phyloP scores from a whole-genome alignment of 2,329 filamentous ascomycete species.

The Fusarium sp. region DNA sequence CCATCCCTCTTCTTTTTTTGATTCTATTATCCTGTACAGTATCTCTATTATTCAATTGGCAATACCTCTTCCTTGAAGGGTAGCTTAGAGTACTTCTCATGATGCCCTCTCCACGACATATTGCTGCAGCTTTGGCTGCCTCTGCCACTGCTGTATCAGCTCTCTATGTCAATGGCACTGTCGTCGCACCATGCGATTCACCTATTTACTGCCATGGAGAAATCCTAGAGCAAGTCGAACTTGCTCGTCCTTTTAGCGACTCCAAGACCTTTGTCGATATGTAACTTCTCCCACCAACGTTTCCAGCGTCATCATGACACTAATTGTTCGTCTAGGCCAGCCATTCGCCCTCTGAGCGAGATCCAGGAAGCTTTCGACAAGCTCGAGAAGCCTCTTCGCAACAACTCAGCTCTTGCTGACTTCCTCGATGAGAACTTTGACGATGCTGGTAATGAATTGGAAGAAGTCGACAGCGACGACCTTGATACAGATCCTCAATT shows the following conservation, averaged over 20 bases:
- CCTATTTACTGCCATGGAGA: slow-evolving; percentile 75
- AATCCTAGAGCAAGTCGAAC: slow-evolving; percentile 69
- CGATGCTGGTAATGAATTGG: slow-evolving; percentile 71
- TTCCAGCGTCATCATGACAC: slow-evolving; percentile 19
- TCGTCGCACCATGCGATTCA: slow-evolving; percentile 73
- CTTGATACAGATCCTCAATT: slow-evolving; percentile 69
- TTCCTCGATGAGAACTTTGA: slow-evolving; percentile 74
- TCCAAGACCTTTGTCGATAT: slow-evolving; percentile 80
- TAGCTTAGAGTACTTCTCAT: neutral
- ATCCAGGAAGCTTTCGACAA: slow-evolving; percentile 70
- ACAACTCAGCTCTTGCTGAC: slow-evolving; percentile 69
- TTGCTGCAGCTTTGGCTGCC: slow-evolving; percentile 46
- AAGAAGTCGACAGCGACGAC: slow-evolving; percentile 61
- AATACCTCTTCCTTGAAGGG: neutral
- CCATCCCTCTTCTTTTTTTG: neutral
- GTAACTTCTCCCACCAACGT: slow-evolving; percentile 52
- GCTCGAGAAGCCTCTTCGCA: slow-evolving; percentile 69
- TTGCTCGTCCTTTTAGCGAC: slow-evolving; percentile 72
- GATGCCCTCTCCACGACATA: slow-evolving; percentile 45
- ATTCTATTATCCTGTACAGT: neutral
- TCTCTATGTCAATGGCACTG: slow-evolving; percentile 69
- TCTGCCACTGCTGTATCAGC: slow-evolving; percentile 52
- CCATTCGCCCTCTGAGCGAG: slow-evolving; percentile 66
- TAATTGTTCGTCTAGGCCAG: slow-evolving; percentile 59
- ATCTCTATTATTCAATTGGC: slow-evolving; percentile 6